Evolutionary conservation across 176 grass and related monocot genomes (phyloP).

Genomic region (Musa schizocarpa): DNA sequence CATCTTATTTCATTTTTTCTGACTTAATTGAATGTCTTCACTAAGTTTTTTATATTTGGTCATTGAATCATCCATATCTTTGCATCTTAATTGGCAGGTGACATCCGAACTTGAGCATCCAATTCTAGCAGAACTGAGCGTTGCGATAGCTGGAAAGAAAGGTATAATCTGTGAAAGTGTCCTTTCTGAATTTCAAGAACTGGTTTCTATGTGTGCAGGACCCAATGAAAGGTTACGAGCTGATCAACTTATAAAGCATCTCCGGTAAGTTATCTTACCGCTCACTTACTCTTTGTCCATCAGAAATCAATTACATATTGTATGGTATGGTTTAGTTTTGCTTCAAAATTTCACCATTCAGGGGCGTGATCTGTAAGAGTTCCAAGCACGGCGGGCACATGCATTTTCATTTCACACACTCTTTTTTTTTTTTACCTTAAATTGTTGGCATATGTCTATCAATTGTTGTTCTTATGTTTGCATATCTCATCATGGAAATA

Average conservation of each 20-base stretch:
- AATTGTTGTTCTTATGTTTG: too few relatives aligned
- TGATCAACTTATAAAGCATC: constrained; percentile 45
- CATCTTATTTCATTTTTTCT: neutral
- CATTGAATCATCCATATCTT: neutral
- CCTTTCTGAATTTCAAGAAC: constrained; percentile 52
- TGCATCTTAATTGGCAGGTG: constrained; percentile 25
- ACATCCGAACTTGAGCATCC: constrained; percentile 58
- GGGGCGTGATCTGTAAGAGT: too few relatives aligned
- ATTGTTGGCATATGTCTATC: too few relatives aligned
- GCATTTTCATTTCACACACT: too few relatives aligned
- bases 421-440: too few relatives aligned
- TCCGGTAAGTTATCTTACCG: constrained; percentile 44
- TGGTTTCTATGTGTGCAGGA: constrained; percentile 71
- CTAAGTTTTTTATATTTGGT: neutral
- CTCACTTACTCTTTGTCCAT: neutral
- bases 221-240: constrained; percentile 58
- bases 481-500: too few relatives aligned
- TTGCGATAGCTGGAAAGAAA: constrained; percentile 47
- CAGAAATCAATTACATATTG: neutral
- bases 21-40: neutral
- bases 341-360: neutral
- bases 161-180: constrained; percentile 62
- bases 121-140: constrained; percentile 47
- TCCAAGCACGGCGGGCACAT: too few relatives aligned
- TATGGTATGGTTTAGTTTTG: neutral